Percentiles rank a stretch among this genome's conserved stretches.
Conservation (phyloP, 169 alveolate species). For the Neospora caninum region DNA sequence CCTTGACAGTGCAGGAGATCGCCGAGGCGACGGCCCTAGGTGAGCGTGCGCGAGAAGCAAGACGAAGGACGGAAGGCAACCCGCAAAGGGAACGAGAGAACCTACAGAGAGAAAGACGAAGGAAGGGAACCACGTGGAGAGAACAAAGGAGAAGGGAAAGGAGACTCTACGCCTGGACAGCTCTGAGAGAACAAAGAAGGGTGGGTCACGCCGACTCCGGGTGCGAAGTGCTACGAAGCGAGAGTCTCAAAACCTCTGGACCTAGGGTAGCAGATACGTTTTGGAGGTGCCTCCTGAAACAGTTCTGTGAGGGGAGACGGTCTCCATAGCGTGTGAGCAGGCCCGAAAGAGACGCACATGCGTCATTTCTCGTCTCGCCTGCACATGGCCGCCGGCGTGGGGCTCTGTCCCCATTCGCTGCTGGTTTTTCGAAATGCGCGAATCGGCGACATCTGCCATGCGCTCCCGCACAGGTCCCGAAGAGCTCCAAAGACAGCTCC, state of each 20-base stretch:
- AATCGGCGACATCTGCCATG: neutral
- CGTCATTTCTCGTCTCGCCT: too few species aligned
- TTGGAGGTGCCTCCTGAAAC: too few species aligned
- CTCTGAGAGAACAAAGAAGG: too few species aligned
- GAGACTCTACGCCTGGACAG: too few species aligned
- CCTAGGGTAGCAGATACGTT: too few species aligned
- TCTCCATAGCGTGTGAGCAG: too few species aligned
- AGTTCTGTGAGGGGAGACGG: too few species aligned
- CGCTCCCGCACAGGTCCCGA: neutral
- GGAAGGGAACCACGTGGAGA: neutral
- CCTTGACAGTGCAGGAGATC: neutral
- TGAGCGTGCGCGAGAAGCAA: neutral
- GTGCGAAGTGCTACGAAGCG: too few species aligned
- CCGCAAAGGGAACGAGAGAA: neutral
- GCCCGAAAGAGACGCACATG: too few species aligned
- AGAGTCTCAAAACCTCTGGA: too few species aligned
- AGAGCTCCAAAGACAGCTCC: conserved; percentile 36
- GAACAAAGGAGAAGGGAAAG: neutral
- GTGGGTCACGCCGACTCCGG: too few species aligned
- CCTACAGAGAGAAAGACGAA: neutral
- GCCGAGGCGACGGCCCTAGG: neutral
- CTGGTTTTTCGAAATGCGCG: neutral
- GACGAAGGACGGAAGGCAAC: neutral
- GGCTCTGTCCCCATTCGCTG: neutral
- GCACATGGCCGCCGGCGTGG: too few species aligned